Evolutionary conservation across 768 basidiomycete genomes (phyloP), one percentile per base, ranked within the genome.

Genomic region (Boletus huronensis): DNA sequence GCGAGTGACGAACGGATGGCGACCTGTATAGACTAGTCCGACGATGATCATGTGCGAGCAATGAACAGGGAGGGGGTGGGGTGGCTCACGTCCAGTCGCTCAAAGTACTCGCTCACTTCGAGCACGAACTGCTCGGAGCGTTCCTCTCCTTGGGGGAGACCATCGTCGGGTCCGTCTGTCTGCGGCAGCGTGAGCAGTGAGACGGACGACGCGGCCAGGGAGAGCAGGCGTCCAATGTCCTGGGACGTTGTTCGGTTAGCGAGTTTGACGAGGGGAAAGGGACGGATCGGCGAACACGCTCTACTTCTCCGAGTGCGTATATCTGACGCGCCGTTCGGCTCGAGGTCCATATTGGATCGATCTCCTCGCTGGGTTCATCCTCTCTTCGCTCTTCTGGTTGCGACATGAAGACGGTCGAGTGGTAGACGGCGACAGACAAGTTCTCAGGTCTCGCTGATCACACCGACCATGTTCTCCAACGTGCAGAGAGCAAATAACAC

Each of bases 71-170:
- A 38, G 38, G 25, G 17, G 5, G 3, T 5, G 2, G 50, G n/a
- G 75, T 57, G 3, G 68, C 79, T 51, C 62, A 91, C 90, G 67
- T 93, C 85, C 9, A 92, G 76, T 26, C 86, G 83, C 61, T 90
- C 85, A 64, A 91, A 93, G 70, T 91, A 92, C 65, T 90, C 87
- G 75, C 85, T 86, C 48, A 88, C 88, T 74, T 91, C 88, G 39
- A 87, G 77, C 38, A 91, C 90, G 60, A 93, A 91, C 63, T 90
- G 87, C 65, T 92, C 88, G 14, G 88, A 90, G 34, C 90, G 79
- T 70, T 93, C 90, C 55, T 86, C 90, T 38, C 88, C 90, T 62
- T 87, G 85, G 3, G 89, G 88, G 8, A 91, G 77, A 52, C 73
- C 77, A 49, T 87, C 85, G 7, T 82, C 82, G 3, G 83, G 79